Base-by-base conservation (phyloP, 192 early-diverging fungal genomes). In the Diversispora eburnea region DNA sequence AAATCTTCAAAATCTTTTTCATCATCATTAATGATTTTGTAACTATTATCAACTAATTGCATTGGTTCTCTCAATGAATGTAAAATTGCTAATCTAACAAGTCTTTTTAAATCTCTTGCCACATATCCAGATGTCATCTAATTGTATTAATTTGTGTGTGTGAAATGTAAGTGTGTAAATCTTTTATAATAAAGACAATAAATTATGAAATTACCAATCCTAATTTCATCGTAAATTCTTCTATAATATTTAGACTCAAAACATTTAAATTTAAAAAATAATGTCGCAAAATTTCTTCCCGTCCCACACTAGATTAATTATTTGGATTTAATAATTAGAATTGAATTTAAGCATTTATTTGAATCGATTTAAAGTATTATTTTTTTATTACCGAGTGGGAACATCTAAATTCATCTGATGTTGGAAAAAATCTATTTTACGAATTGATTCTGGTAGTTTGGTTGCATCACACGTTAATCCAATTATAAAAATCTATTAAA, bases 81-180 rank as follows among this genome's bases (percentile, higher is more conserved):
- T 33, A 84, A 47, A 1, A 68, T 45, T 0, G 86, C 81, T 8
- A 79, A 76, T 41, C 85, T 75, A 42, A 70, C 79, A 0, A 90
- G 20, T 22, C 76, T 58, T 8, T 60, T 70, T 19, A 91, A 75
- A 68, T 91, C 87, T 10, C 75, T 76, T 12, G 84, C 83, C 5
- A 89, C 81, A 72, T 84, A 91, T 19, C 90, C 88, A 0, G 88
- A 84, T 3, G 88, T 88, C 60, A 79, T 61, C 87, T 91, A 73
- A 12, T 15, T 41, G 12, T n/a, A 59, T 7, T 3, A 67, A 17
- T 33, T 33, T 33, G 25, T 33, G 25, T 33, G 0, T 33, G 60
- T 39, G 67, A 62, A 62, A 20, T 52, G 12, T 7, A 7, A 5
- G 22, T 52, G 39, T 8, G 54, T 47, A 6, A 3, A 46, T 1